phyloP scores from a whole-genome alignment of 163 green algal species.

The Prototheca cutis region DNA sequence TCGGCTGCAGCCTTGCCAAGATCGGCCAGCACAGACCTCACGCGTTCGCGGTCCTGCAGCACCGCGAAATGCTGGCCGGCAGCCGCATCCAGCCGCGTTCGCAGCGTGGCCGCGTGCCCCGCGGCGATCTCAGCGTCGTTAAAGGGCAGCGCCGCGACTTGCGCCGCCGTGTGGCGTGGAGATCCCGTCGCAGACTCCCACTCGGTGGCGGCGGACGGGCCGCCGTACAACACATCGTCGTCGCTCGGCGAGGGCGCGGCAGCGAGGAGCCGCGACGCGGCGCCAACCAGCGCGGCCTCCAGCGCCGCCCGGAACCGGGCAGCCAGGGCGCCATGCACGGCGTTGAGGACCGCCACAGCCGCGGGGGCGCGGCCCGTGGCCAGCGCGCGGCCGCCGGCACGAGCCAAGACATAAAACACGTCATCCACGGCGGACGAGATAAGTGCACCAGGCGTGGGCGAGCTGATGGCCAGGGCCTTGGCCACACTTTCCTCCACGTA shows the following conservation, averaged over 20 bases:
- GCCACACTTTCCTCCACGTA: conserved; percentile 80
- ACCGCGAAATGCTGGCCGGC: conserved; percentile 36
- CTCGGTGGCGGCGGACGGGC: too few species aligned
- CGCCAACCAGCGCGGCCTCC: conserved; percentile 29
- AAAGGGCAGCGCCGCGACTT: conserved; percentile 42
- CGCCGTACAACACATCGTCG: background rate
- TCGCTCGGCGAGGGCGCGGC: background rate
- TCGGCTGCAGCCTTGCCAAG: conserved; percentile 63
- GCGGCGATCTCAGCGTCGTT: conserved; percentile 84
- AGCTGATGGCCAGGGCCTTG: conserved; percentile 83
- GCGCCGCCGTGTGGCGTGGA: too few species aligned
- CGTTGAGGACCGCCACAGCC: conserved; percentile 53
- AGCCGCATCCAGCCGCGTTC: conserved; percentile 63
- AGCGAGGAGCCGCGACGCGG: conserved; percentile 18
- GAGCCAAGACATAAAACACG: conserved; percentile 87
- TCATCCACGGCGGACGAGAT: conserved; percentile 88
- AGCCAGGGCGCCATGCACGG: conserved; percentile 62
- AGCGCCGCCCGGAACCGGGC: conserved; percentile 52
- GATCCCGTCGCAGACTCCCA: too few species aligned
- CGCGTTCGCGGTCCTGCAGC: conserved; percentile 36
- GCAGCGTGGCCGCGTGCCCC: conserved; percentile 79
- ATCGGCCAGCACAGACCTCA: conserved; percentile 56
- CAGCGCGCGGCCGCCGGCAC: conserved; percentile 63
- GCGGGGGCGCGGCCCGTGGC: conserved; percentile 57
- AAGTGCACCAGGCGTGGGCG: conserved; percentile 47